These are phyloP conservation scores for Euphorbia lathyris DNA, from an alignment of 345 rosid species.

Conservation along the genomic window DNA sequence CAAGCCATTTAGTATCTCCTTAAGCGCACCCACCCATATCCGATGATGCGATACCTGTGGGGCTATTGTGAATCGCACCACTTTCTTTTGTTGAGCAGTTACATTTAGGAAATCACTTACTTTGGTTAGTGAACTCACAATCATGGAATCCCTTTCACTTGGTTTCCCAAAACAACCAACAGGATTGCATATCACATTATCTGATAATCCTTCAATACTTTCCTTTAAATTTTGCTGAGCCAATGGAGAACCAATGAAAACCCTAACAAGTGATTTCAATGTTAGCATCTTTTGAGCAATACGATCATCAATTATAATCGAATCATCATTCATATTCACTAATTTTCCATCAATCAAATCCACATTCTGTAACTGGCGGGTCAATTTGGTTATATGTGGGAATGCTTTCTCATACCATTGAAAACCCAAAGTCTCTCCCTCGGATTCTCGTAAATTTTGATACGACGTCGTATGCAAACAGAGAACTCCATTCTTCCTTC, in stretches of 20 bases:
- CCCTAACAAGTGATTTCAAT: constrained; percentile 60
- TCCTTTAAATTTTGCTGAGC: constrained; percentile 45
- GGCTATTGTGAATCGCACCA: constrained; percentile 48
- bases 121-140: constrained; percentile 54
- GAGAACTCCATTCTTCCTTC: constrained; percentile 16
- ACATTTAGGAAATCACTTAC: constrained; percentile 52
- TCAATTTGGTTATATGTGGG: constrained; percentile 43
- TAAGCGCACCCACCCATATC: constrained; percentile 64
- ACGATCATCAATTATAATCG: constrained; percentile 37
- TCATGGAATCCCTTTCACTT: constrained; percentile 51
- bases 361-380: constrained; percentile 37
- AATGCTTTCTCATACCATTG: constrained; percentile 51
- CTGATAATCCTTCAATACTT: constrained; percentile 14
- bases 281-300: constrained; percentile 40
- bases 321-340: constrained; percentile 39
- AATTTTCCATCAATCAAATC: constrained; percentile 58
- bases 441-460: constrained; percentile 35
- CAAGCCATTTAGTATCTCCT: constrained; percentile 53
- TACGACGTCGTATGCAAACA: constrained; percentile 25
- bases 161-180: constrained; percentile 34
- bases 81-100: constrained; percentile 69
- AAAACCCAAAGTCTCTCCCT: constrained; percentile 29
- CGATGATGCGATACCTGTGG: constrained; percentile 69
- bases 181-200: constrained; percentile 15
- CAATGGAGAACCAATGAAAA: constrained; percentile 57